Evolutionary conservation across 225 moss, liverwort and hornwort genomes (phyloP).

Genomic region (Ulota crispa): DNA sequence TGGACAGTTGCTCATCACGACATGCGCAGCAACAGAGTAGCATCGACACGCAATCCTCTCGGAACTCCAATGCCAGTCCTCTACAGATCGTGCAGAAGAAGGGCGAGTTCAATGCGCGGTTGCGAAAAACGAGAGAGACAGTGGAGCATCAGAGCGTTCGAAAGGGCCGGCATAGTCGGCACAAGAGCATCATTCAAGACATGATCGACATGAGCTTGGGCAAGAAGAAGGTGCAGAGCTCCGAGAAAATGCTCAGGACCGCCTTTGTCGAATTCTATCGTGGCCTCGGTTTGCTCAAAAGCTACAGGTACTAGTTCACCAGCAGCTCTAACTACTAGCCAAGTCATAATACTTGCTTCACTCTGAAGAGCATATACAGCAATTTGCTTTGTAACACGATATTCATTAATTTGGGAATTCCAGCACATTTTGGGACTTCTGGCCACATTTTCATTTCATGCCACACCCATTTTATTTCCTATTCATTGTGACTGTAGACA

Average conservation of each 20-base stretch:
- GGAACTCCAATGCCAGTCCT: conserved; percentile 16
- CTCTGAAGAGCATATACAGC: neutral
- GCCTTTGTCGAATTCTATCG: conserved; percentile 90
- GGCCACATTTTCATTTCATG: too few species aligned
- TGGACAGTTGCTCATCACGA: neutral
- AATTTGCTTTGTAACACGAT: too few species aligned
- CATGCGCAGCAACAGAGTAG: neutral
- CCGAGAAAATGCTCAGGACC: conserved; percentile 78
- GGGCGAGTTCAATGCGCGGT: conserved; percentile 25
- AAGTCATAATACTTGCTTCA: neutral
- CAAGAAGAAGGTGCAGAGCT: conserved; percentile 74
- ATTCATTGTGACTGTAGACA: too few species aligned
- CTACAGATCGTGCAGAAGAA: conserved; percentile 34
- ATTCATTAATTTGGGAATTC: too few species aligned
- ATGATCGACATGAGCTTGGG: conserved; percentile 59
- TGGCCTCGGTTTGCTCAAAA: conserved; percentile 80
- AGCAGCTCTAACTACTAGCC: neutral
- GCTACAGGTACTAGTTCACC: conserved; percentile 61
- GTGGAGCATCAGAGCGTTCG: conserved; percentile 33
- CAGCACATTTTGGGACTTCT: too few species aligned
- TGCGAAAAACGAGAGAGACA: conserved; percentile 14
- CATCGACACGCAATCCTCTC: neutral
- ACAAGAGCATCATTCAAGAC: conserved; percentile 48
- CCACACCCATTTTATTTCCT: too few species aligned
- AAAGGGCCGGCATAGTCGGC: conserved; percentile 26